phyloP scores from a whole-genome alignment of 176 grass and related monocot genomes.

The Hsuehochloa calcarea region DNA sequence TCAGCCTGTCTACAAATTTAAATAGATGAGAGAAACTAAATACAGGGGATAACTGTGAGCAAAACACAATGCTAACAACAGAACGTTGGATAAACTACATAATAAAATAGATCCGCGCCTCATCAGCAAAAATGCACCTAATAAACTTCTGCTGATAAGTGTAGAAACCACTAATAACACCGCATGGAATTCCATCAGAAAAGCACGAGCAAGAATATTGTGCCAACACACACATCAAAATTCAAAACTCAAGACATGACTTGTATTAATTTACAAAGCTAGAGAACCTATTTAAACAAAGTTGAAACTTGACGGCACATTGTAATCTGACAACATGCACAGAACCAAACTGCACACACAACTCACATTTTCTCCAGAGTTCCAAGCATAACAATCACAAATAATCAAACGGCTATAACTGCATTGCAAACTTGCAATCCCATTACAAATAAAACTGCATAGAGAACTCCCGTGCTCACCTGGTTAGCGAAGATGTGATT shows the following conservation, averaged over 20 bases:
- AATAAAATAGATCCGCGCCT: neutral
- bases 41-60: neutral
- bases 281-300: neutral
- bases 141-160: neutral
- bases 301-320: neutral
- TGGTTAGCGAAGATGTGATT: constrained; percentile 58
- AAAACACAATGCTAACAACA: neutral
- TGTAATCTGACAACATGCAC: neutral
- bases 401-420: neutral
- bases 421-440: constrained; percentile 27
- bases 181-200: neutral
- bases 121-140: neutral
- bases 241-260: neutral
- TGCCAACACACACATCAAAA: neutral
- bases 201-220: neutral
- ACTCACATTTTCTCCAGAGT: neutral
- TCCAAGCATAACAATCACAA: neutral
- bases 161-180: neutral
- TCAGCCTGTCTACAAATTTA: neutral
- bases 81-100: neutral
- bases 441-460: neutral
- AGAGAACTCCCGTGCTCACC: constrained; percentile 44
- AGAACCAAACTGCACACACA: neutral
- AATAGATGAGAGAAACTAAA: constrained; percentile 8
- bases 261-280: neutral